Percentiles rank a stretch among this genome's conserved stretches.
These are phyloP conservation scores for Termitomyces bulborhizus DNA, from an alignment of 768 basidiomycete genomes.

Conservation along the genomic window DNA sequence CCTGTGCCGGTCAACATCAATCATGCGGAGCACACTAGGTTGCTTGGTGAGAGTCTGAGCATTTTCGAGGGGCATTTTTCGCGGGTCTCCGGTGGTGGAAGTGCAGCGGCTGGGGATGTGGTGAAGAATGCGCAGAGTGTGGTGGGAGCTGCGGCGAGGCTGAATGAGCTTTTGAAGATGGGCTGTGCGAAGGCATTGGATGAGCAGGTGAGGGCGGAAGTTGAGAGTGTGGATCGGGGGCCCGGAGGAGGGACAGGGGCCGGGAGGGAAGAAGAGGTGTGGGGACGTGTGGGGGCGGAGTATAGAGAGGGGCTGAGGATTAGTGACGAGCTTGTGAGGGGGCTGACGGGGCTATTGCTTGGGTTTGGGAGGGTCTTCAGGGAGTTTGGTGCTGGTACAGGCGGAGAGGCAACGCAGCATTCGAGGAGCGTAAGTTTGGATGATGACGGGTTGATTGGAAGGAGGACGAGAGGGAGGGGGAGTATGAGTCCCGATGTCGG, in stretches of 20 bases:
- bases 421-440: constrained; percentile 49
- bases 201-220: constrained; percentile 71
- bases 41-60: constrained; percentile 63
- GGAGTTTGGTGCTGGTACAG: constrained; percentile 36
- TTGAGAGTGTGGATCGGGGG: constrained; percentile 26
- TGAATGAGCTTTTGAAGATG: constrained; percentile 55
- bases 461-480: constrained; percentile 19
- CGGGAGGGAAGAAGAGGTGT: constrained; percentile 42
- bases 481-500: constrained; percentile 22
- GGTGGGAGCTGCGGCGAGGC: constrained; percentile 57
- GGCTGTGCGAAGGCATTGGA: constrained; percentile 59
- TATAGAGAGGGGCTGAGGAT: constrained; percentile 65
- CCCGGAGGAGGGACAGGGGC: constrained; percentile 12
- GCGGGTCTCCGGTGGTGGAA: constrained; percentile 28
- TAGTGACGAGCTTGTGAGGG: constrained; percentile 75
- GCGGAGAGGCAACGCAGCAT: constrained; percentile 19
- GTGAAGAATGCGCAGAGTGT: constrained; percentile 55
- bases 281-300: constrained; percentile 65
- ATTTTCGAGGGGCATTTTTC: constrained; percentile 66
- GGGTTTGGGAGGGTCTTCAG: constrained; percentile 65
- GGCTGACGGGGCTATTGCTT: constrained; percentile 70
- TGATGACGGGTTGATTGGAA: constrained; percentile 34
- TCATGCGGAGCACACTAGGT: constrained; percentile 52
- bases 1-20: neutral
- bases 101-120: constrained; percentile 1